Evolutionary conservation across 768 basidiomycete species (phyloP), one percentile per base, ranked within the genome.

Genomic region (Amanita thiersii): DNA sequence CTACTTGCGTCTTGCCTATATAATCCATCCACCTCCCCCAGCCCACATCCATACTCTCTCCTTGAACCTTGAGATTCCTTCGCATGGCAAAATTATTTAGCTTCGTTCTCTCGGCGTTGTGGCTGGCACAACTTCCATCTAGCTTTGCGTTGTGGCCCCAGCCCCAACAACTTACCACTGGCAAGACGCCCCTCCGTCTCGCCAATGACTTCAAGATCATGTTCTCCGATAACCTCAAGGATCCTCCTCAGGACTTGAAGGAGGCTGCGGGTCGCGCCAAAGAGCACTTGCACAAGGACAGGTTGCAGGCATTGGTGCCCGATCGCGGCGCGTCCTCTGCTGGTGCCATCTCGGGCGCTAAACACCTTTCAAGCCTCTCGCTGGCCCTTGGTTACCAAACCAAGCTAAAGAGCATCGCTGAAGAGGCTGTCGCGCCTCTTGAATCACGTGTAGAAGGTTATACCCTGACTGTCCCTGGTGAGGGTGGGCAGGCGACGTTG

Each of bases 401-500:
- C 7, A 47, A 56, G 12, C 57, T 64, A 24, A 65, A 65, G 45
- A 62, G 65, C 37, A 79, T 87, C 47, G 63, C 75, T 2, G 61
- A 70, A 23, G 77, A 81, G 47, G 69, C 79, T 3, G 61, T 75
- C 17, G 60, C 58, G 17, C 64, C 67, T 5, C 46, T 80, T 6
- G 72, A 68, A 45, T 64, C 62, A n/a, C 65, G 81, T 33, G 64
- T 69, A 37, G 85, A 89, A 59, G 63, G 64, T 2, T 87, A 87
- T 60, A 63, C 60, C 1, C 64, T 87, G 21, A 60, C 52, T 11
- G 61, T 87, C 11, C 79, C 81, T 2, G 56, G 59, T 5, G 68
- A 79, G 48, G 83, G 82, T 7, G 65, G 69, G 0, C 56, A 56
- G 17, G 82, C 79, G 11, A 65, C 58, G 1, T 57, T 90, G 42